These are phyloP conservation scores for Gentiana macrophylla DNA, from an alignment of 257 asterid genomes.

Conservation along the genomic window DNA sequence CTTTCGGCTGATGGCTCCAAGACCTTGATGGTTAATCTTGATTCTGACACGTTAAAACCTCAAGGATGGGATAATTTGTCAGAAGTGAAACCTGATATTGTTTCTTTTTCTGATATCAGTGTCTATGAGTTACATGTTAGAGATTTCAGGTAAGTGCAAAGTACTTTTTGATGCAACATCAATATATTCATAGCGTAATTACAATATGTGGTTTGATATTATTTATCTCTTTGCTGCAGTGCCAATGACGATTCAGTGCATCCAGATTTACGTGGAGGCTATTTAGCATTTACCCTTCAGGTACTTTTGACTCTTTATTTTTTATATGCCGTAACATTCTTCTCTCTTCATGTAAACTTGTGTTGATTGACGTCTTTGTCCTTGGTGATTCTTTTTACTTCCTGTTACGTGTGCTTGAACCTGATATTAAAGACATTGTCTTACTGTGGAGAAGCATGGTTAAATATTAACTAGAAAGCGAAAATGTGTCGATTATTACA, in stretches of 20 bases:
- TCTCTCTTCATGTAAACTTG: no score
- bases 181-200: no score
- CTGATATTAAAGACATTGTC: no score
- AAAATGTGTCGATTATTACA: no score
- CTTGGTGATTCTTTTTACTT: no score
- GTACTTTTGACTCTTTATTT: constrained; percentile 31
- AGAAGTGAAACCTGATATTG: constrained; percentile 59
- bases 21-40: constrained; percentile 60
- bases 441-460: no score
- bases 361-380: no score
- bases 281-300: constrained; percentile 68
- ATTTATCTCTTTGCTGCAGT: constrained; percentile 29
- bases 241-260: constrained; percentile 63
- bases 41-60: constrained; percentile 70
- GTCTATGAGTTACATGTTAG: constrained; percentile 90
- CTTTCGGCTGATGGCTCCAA: constrained; percentile 73
- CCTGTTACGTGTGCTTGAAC: no score
- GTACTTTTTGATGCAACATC: no score
- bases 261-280: constrained; percentile 74
- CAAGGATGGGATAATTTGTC: constrained; percentile 74
- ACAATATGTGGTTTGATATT: neutral
- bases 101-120: constrained; percentile 73
- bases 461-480: no score
- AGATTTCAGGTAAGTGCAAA: constrained; percentile 73
- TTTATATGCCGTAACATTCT: no score